Conservation (phyloP, 2,329 filamentous ascomycete species). For the Arthrobotrys iridis region DNA sequence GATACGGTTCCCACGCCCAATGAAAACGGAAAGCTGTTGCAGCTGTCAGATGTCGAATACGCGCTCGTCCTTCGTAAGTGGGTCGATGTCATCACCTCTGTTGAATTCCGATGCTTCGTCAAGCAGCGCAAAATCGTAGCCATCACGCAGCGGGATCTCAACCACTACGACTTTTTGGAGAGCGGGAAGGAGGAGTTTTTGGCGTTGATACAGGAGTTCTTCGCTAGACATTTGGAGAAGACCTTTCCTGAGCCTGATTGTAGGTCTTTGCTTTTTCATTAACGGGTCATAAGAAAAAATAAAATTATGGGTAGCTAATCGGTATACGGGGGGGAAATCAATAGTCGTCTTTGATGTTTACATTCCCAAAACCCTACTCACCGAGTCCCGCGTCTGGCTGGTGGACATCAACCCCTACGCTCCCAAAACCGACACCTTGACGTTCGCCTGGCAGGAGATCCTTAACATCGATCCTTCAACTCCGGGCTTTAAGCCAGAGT, state of each 20-base stretch:
- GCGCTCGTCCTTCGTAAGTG: conserved; percentile 87
- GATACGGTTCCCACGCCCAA: conserved; percentile 67
- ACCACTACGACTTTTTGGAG: conserved; percentile 84
- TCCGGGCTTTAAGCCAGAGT: conserved; percentile 74
- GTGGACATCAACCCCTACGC: conserved; percentile 98
- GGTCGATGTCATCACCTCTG: conserved; percentile 85
- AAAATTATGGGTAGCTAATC: not conserved
- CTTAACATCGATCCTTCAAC: conserved; percentile 69
- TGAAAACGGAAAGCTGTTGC: conserved; percentile 41
- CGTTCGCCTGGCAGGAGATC: conserved; percentile 91
- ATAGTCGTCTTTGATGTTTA: conserved; percentile 86
- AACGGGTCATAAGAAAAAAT: not conserved
- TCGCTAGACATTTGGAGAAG: conserved; percentile 75
- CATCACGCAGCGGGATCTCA: conserved; percentile 87
- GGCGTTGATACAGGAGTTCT: conserved; percentile 78
- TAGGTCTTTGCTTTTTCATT: conserved; percentile 11
- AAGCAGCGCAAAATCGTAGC: conserved; percentile 81
- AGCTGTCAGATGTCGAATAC: conserved; percentile 67
- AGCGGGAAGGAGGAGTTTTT: conserved; percentile 73
- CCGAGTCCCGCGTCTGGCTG: conserved; percentile 78
- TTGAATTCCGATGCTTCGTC: conserved; percentile 97
- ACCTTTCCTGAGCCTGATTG: conserved; percentile 83
- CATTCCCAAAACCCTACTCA: conserved; percentile 73
- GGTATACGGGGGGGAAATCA: no score
- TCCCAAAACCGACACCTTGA: conserved; percentile 81